Base-by-base conservation (phyloP, 352 stramenopile genomes). In the Pythium inflatum region DNA sequence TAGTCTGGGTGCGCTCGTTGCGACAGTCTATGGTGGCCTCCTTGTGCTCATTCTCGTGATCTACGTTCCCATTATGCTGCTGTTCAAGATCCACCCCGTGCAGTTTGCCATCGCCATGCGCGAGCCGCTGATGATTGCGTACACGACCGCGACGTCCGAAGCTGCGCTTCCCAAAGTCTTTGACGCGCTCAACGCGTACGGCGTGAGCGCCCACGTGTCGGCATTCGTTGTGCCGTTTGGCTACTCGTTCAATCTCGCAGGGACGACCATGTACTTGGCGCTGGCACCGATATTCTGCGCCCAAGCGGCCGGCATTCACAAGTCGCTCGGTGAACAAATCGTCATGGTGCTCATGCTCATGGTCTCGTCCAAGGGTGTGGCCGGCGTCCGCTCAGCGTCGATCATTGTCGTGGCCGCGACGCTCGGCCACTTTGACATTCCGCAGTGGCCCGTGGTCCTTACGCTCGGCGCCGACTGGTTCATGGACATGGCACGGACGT, bases 231-330 rank as follows among this genome's bases (percentile, higher is more conserved):
- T 89, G 9, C 81, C 81, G 0, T 87, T 89, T 53, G 81, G 81
- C 30, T 89, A 87, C 68, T 89, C 81, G 66, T 89, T 89, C 78
- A 89, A 89, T 66, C 69, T 89, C 3, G 81, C 87, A 43, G 81
- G 75, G 5, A 81, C 75, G 22, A 84, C 81, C 0, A 57, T 89
- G 30, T 86, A 89, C 75, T 45, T 87, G 27, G 80, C 81, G 5
- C 62, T 89, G 1, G 73, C 69, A 9, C 57, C 79, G 1, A 70
- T 89, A 28, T 89, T 89, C 61, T 89, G 81, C 38, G 81, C 81
- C 0, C 81, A 89, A 60, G 81, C 81, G 1, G 59, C 81, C 3
- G 76, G 69, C 14, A 50, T 76, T 7, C 48, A 87, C 62, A 63
- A 63, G 41, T 63, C 56, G 27, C 18, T 63, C 4, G 56, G 56